These are phyloP conservation scores for Daldinia childiae DNA, from an alignment of 495 filamentous ascomycete genomes.

Conservation along the genomic window DNA sequence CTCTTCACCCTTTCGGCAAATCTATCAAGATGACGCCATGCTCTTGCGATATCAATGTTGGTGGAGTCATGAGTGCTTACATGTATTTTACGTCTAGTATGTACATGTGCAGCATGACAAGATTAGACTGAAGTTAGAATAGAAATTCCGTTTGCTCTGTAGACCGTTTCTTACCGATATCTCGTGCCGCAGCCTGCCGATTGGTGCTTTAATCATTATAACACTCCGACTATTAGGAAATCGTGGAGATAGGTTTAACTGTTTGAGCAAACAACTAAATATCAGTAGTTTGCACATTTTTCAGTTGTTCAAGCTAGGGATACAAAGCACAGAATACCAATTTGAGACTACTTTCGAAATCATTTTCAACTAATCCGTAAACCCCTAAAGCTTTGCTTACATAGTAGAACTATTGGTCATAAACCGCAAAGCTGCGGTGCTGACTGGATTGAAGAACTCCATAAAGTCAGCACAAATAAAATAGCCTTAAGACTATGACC, in stretches of 20 bases:
- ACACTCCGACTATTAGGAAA: not conserved
- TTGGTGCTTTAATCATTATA: not conserved
- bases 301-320: not conserved
- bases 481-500: conserved; percentile 1
- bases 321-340: not conserved
- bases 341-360: not conserved
- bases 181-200: not conserved
- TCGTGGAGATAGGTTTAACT: not conserved
- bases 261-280: not conserved
- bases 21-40: conserved; percentile 25
- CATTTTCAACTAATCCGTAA: not conserved
- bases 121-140: not conserved
- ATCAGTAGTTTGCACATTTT: not conserved
- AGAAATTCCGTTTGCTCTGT: not conserved
- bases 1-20: not conserved
- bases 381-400: not conserved
- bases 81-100: not conserved
- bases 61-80: not conserved
- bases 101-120: not conserved
- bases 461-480: not conserved
- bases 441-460: not conserved
- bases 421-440: not conserved
- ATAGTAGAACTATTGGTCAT: not conserved
- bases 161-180: not conserved
- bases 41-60: not conserved